Evolutionary conservation across 306 rosid species (phyloP).

Genomic region (Arachis stenosperma): DNA sequence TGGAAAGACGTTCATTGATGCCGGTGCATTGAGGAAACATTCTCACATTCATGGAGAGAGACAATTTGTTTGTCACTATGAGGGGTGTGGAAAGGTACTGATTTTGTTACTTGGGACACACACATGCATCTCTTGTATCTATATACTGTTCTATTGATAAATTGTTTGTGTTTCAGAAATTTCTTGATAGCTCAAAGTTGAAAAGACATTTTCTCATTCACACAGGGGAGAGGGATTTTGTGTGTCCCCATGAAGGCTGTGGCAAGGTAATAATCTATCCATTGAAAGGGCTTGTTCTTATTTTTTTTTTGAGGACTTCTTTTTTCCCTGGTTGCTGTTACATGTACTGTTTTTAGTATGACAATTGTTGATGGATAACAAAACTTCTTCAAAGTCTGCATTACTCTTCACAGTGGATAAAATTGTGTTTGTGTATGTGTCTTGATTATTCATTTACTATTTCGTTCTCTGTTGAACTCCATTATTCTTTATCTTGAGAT

Average conservation of each 20-base stretch:
- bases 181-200: constrained; percentile 97
- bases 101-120: constrained; percentile 12
- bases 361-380: not conserved
- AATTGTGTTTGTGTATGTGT: constrained; percentile 11
- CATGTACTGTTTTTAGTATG: constrained; percentile 8
- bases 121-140: not conserved
- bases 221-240: constrained; percentile 92
- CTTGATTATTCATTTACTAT: not conserved
- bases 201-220: constrained; percentile 95
- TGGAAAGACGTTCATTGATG: constrained; percentile 96
- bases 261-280: constrained; percentile 83
- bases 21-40: constrained; percentile 97
- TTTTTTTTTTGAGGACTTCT: constrained; percentile 5
- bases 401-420: constrained; percentile 5
- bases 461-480: constrained; percentile 8
- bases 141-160: not conserved
- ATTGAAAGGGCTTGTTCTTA: constrained; percentile 29
- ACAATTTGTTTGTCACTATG: constrained; percentile 82
- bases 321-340: constrained; percentile 30
- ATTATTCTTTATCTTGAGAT: not conserved
- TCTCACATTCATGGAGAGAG: constrained; percentile 98
- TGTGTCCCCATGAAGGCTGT: constrained; percentile 97
- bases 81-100: constrained; percentile 95
- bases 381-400: constrained; percentile 22
- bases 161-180: constrained; percentile 74